These are phyloP conservation scores for Wolfiporia cocos DNA, from an alignment of 1,284 basidiomycete genomes.

Conservation along the genomic window DNA sequence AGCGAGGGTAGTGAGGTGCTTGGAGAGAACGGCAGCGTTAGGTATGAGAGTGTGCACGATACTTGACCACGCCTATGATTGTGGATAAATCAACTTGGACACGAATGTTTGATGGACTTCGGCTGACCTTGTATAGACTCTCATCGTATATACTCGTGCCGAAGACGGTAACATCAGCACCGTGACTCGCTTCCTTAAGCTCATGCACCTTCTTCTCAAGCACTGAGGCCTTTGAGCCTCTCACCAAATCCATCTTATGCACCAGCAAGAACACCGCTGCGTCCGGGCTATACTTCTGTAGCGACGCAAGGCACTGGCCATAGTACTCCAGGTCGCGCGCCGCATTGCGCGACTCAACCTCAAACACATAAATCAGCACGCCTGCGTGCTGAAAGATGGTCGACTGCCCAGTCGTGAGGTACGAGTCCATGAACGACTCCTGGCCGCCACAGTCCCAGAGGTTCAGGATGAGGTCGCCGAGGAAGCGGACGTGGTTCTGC, in stretches of 20 bases:
- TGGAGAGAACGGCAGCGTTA: conserved; percentile 84
- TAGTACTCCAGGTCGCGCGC: conserved; percentile 84
- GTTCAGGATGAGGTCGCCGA: conserved; percentile 90
- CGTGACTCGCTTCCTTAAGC: conserved; percentile 59
- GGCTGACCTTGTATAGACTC: conserved; percentile 84
- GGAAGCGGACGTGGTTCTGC: conserved; percentile 94
- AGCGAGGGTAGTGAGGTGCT: conserved; percentile 82
- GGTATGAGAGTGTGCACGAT: conserved; percentile 97
- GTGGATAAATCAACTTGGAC: too few species aligned
- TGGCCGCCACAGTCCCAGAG: conserved; percentile 99
- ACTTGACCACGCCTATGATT: conserved; percentile 90
- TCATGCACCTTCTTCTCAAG: conserved; percentile 70
- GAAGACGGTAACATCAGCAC: conserved; percentile 60
- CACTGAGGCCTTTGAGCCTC: conserved; percentile 48
- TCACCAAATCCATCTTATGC: conserved; percentile 94
- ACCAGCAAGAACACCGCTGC: conserved; percentile 87
- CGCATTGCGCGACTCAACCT: conserved; percentile 76
- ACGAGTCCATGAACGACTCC: conserved; percentile 96
- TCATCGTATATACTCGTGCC: conserved; percentile 99
- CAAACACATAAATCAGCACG: conserved; percentile 97
- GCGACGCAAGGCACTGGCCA: conserved; percentile 76
- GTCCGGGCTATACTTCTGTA: conserved; percentile 72
- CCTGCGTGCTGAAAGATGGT: conserved; percentile 96
- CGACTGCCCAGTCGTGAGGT: conserved; percentile 83
- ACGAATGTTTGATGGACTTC: not conserved